Percentiles rank a stretch among this genome's conserved stretches.
Conservation (phyloP, 1,139 yeast genomes). For the Saccharomyces hybrid region DNA sequence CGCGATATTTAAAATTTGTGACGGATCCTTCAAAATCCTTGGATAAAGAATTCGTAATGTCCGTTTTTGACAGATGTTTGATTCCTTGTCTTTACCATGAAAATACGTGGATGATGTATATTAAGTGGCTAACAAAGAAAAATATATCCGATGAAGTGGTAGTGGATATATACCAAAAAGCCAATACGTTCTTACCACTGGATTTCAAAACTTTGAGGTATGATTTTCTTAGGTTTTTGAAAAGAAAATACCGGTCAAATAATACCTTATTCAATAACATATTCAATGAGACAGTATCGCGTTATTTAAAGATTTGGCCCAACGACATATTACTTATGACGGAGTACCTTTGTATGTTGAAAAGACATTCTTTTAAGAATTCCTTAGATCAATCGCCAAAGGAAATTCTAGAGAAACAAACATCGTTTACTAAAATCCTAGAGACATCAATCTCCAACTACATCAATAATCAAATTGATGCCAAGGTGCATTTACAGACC, state of each 20-base stretch:
- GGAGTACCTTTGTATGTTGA: slow-evolving; percentile 18
- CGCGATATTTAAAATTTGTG: slow-evolving; percentile 43
- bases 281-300: slow-evolving; percentile 11
- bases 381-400: slow-evolving; percentile 17
- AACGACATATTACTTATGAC: slow-evolving; percentile 12
- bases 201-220: slow-evolving; percentile 14
- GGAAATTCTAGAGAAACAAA: slow-evolving; percentile 20
- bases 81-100: slow-evolving; percentile 49
- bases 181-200: slow-evolving; percentile 14
- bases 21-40: slow-evolving; percentile 9
- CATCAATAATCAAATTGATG: slow-evolving; percentile 14
- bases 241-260: slow-evolving; percentile 9
- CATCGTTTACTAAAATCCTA: slow-evolving; percentile 20
- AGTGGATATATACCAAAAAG: slow-evolving; percentile 19
- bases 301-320: slow-evolving; percentile 16
- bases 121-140: slow-evolving; percentile 36
- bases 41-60: slow-evolving; percentile 20
- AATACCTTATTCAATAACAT: slow-evolving; percentile 11
- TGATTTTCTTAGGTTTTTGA: slow-evolving; percentile 15
- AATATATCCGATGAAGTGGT: slow-evolving; percentile 2
- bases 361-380: slow-evolving; percentile 19
- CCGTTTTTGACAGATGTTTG: slow-evolving; percentile 54
- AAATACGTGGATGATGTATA: slow-evolving; percentile 51
- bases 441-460: slow-evolving; percentile 22
- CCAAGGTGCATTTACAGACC: slow-evolving; percentile 18